Evolutionary conservation across 305 asterid genomes (phyloP), one percentile per base, ranked within the genome.

Genomic region (Ajuga reptans): DNA sequence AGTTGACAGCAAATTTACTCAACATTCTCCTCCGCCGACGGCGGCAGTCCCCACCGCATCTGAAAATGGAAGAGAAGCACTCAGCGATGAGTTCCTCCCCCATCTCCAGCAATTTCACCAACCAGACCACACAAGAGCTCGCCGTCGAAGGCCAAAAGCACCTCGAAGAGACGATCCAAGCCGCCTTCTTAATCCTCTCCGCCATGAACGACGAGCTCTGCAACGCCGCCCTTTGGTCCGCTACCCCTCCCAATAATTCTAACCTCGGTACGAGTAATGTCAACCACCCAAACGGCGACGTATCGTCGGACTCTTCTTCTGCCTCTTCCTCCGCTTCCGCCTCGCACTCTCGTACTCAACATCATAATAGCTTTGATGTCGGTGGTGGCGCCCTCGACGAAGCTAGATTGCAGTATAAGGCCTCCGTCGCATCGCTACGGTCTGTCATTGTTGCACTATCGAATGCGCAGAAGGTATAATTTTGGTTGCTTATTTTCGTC

Each of bases 131-230:
- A 2, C 89, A 81, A 60, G 91, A 85, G 15, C 74, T 89, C 36
- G 88, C 93, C 33, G 57, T 84, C 53, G 89, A 86, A n/a, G 96
- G 91, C 55, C 89, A 85, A 45, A 86, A 70, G 67, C 87, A 89
- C 59, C 86, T 89, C 64, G 93, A 86, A 63, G 88, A 84, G 59
- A 85, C 96, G 12, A 84, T 89, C 51, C 91, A 84, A 58, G 82
- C 93, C 17, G 91, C 93, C 18, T 85, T 83, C 78, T 79, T 84
- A 54, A 89, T 89, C 75, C 89, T 89, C 21, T 85, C 87, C 67
- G 84, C 96, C 77, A 86, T 92, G 96, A 89, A 89, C 80, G 95
- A 92, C 67, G 98, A 92, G 83, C 95, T 92, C 52, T 89, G 96
- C 71, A 86, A 87, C 81, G 96, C 98, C 49, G 58, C 64, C 16